Evolutionary conservation across 768 basidiomycete genomes (phyloP).

Genomic region (Strobilomyces confusus): DNA sequence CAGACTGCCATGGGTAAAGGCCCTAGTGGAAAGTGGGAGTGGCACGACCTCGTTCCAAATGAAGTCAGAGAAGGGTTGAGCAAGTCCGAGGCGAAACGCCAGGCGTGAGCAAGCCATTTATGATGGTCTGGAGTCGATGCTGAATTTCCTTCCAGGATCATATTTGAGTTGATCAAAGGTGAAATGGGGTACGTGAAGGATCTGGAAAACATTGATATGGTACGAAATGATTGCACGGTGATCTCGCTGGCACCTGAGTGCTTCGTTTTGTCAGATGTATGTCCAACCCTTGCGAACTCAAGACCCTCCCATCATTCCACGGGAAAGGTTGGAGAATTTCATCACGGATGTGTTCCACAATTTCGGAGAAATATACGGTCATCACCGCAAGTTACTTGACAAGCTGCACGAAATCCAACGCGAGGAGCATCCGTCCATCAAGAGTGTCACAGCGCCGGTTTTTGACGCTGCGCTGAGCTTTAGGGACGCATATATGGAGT

Average conservation of each 20-base stretch:
- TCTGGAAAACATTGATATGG: constrained; percentile 78
- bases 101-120: constrained; percentile 56
- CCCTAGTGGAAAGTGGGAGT: constrained; percentile 76
- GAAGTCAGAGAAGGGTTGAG: constrained; percentile 58
- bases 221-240: constrained; percentile 32
- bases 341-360: constrained; percentile 90
- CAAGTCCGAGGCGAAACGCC: constrained; percentile 78
- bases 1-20: constrained; percentile 87
- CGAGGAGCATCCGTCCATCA: constrained; percentile 79
- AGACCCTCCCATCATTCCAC: constrained; percentile 74
- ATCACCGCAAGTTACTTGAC: constrained; percentile 75
- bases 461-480: constrained; percentile 91
- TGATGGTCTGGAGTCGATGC: not conserved
- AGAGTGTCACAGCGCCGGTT: constrained; percentile 76
- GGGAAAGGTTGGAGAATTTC: constrained; percentile 68
- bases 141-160: constrained; percentile 51
- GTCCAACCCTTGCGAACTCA: constrained; percentile 67
- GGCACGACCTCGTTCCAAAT: constrained; percentile 80
- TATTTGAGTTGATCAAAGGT: constrained; percentile 92
- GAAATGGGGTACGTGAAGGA: constrained; percentile 96
- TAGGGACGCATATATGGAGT: constrained; percentile 89
- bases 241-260: not conserved
- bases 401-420: constrained; percentile 83
- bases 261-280: constrained; percentile 57
- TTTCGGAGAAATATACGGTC: constrained; percentile 65